These are phyloP conservation scores for Vanderwaltozyma verrucispora DNA, from an alignment of 805 yeast genomes.

Conservation along the genomic window DNA sequence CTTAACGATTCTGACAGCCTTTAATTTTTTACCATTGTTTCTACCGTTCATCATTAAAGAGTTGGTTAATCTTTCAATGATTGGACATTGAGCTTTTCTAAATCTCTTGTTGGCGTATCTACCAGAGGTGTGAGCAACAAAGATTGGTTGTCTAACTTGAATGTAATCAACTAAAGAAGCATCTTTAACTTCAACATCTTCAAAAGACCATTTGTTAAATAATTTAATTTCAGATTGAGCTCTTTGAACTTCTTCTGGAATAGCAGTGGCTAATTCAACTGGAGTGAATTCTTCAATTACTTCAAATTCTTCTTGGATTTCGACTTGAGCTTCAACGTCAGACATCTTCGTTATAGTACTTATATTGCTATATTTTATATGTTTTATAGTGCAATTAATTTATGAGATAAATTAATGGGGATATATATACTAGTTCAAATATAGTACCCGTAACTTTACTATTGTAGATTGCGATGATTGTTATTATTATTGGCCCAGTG, in stretches of 20 bases:
- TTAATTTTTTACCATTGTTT: constrained; percentile 99
- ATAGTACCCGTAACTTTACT: no score
- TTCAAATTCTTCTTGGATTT: constrained; percentile 47
- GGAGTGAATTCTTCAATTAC: constrained; percentile 68
- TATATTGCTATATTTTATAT: background rate
- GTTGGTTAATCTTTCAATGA: constrained; percentile 98
- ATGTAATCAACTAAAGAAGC: constrained; percentile 97
- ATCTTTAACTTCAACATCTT: constrained; percentile 95
- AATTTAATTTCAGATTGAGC: constrained; percentile 95
- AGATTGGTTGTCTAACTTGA: constrained; percentile 95
- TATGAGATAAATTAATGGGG: no score
- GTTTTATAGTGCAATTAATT: no score
- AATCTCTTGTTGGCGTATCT: constrained; percentile 99
- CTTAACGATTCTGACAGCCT: constrained; percentile 99
- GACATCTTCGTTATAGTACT: constrained; percentile 45
- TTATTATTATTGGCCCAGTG: no score
- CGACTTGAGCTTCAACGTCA: constrained; percentile 66
- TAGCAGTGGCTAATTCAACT: constrained; percentile 83
- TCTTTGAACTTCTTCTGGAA: constrained; percentile 93
- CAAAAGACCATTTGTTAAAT: constrained; percentile 99
- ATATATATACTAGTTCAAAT: no score
- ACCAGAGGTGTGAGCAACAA: constrained; percentile 98
- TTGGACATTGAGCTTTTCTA: constrained; percentile 99
- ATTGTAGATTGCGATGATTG: no score
- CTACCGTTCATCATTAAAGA: constrained; percentile 99